Evolutionary conservation across 78 protist species (phyloP).

Genomic region (slime mould (Dictyostelium discoideum)): DNA sequence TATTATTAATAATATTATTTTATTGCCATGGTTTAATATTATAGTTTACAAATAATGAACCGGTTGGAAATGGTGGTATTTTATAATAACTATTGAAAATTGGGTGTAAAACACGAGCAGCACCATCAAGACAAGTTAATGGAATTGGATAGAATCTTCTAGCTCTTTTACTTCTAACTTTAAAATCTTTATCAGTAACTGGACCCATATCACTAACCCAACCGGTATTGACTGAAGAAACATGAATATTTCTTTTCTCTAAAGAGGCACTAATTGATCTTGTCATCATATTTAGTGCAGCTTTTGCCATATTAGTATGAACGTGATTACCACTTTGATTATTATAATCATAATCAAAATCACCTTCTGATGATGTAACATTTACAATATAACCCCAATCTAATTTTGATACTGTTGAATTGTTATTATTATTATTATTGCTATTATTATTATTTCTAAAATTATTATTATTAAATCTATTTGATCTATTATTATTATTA

Average conservation of each 20-base stretch:
- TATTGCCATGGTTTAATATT: slow-evolving; percentile 2
- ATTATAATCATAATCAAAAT: slow-evolving; percentile 74
- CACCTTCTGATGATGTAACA: slow-evolving; percentile 96
- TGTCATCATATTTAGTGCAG: slow-evolving; percentile 96
- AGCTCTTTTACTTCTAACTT: background rate
- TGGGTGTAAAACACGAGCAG: slow-evolving; percentile 95
- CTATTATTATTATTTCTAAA: background rate
- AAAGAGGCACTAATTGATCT: slow-evolving; percentile 82
- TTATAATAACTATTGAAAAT: slow-evolving; percentile 27
- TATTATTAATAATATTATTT: background rate
- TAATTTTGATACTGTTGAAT: background rate
- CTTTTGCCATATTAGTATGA: slow-evolving; percentile 98
- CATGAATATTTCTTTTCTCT: slow-evolving; percentile 77
- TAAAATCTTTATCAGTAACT: background rate
- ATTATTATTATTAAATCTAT: background rate
- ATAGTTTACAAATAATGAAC: background rate
- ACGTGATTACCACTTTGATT: slow-evolving; percentile 87
- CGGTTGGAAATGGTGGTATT: background rate
- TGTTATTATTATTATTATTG: background rate
- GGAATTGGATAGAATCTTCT: slow-evolving; percentile 84
- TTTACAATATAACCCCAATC: slow-evolving; percentile 88
- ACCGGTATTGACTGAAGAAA: slow-evolving; percentile 87
- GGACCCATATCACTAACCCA: slow-evolving; percentile 84
- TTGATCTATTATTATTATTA: background rate
- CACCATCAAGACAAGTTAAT: slow-evolving; percentile 95